Conservation (phyloP, 352 stramenopile species). For the Pythium monospermum region DNA sequence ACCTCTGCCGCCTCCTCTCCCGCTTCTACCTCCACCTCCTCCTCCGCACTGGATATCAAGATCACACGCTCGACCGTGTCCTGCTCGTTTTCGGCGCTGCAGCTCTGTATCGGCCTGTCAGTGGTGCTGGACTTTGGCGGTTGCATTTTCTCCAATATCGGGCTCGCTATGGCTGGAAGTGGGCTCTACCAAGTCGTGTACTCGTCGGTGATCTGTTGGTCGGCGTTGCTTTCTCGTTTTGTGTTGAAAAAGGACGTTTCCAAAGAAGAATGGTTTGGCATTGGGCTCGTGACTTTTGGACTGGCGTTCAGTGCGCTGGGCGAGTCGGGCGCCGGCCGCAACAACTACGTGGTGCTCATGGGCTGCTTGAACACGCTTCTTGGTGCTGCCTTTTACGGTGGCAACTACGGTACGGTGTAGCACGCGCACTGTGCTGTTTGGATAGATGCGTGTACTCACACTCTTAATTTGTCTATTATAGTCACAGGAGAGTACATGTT, state of each 20-base stretch:
- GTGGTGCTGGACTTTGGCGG: slow-evolving; percentile 78
- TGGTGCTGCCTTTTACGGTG: slow-evolving; percentile 76
- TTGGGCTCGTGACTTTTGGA: slow-evolving; percentile 78
- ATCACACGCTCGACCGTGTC: slow-evolving; percentile 23
- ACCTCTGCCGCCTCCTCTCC: not conserved
- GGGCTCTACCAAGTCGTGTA: slow-evolving; percentile 83
- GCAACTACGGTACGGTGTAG: slow-evolving; percentile 55
- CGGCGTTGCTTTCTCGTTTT: slow-evolving; percentile 69
- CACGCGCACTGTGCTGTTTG: not conserved
- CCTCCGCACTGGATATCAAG: slow-evolving; percentile 7
- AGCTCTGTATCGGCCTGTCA: slow-evolving; percentile 61
- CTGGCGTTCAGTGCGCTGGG: slow-evolving; percentile 76
- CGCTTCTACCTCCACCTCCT: not conserved
- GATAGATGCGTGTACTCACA: not conserved
- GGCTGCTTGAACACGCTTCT: slow-evolving; percentile 81
- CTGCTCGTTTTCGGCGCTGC: slow-evolving; percentile 45
- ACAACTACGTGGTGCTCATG: slow-evolving; percentile 76
- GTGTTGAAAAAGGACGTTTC: slow-evolving; percentile 73
- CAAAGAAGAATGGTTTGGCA: slow-evolving; percentile 71
- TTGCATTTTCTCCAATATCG: slow-evolving; percentile 83
- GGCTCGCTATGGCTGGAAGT: slow-evolving; percentile 74
- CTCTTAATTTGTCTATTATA: slow-evolving; percentile 9
- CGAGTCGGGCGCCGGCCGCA: slow-evolving; percentile 52
- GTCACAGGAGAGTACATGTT: slow-evolving; percentile 80
- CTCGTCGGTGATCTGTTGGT: slow-evolving; percentile 86